These are phyloP conservation scores for Musa beccarii DNA, from an alignment of 176 grass and related monocot species.

Conservation along the genomic window DNA sequence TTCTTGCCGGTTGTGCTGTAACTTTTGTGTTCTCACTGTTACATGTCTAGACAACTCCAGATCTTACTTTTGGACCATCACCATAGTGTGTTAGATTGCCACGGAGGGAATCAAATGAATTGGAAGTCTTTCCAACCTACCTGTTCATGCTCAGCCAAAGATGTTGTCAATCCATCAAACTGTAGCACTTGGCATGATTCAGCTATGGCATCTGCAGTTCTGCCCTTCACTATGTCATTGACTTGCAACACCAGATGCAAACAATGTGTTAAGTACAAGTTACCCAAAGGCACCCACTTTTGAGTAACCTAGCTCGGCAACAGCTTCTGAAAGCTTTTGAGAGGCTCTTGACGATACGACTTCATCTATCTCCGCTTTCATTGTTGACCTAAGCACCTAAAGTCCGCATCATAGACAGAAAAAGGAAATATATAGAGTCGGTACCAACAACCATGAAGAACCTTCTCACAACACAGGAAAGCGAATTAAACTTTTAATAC, in stretches of 20 bases:
- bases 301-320: constrained; percentile 74
- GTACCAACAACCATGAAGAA: neutral
- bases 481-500: neutral
- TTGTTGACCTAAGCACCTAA: constrained; percentile 88
- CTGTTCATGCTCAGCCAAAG: constrained; percentile 92
- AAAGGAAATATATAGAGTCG: neutral
- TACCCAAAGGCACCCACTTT: constrained; percentile 68
- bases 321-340: constrained; percentile 45
- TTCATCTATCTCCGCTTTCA: constrained; percentile 78
- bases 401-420: neutral
- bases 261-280: constrained; percentile 7
- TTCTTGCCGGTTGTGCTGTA: too few species aligned
- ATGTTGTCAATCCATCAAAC: constrained; percentile 88
- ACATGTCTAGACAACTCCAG: too few species aligned
- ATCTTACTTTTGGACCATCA: too few species aligned
- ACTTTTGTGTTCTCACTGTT: too few species aligned
- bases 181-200: constrained; percentile 79
- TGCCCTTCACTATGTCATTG: constrained; percentile 54
- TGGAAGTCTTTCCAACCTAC: constrained; percentile 39
- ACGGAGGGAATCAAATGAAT: too few species aligned
- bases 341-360: constrained; percentile 68
- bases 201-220: constrained; percentile 95
- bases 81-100: too few species aligned
- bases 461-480: neutral
- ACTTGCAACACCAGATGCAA: neutral